Evolutionary conservation across 208 protist species (phyloP), one percentile per base, ranked within the genome.

Genomic region (Crithidia mellificae): DNA sequence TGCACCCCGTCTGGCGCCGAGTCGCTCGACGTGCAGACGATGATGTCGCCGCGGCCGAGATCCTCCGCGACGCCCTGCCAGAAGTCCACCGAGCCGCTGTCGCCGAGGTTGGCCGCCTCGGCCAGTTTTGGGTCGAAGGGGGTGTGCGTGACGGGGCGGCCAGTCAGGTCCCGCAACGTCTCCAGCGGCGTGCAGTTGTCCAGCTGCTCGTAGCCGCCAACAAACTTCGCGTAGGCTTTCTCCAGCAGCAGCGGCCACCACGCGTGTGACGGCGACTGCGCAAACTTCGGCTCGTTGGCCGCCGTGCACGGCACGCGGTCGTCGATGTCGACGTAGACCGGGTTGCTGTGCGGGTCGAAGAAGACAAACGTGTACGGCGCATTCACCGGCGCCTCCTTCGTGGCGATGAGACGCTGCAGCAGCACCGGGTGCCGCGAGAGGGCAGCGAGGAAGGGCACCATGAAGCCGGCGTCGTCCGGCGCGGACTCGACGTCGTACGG

Each of bases 171-270:
- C 6, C 83, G 85, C 51, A 95, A 74, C 38, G 88, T 93, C 75
- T 97, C 90, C 64, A 91, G 79, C 39, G 88, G 74, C n/a, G 85
- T 93, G 69, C 89, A 94, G 66, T 91, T 88, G 62, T 87, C 78
- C 24, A 97, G 67, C 44, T 79, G 67, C 34, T 83, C 78, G 78
- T 94, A 97, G 30, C 88, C 86, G 57, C 90, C 88, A 15, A 94
- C 82, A 74, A 97, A 94, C 80, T 97, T 97, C 11, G 92, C 92
- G 59, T 97, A 97, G 17, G 92, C 92, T 77, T 97, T 97, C 77
- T 97, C 90, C 52, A 97, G 74, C 44, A 97, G 72, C 41, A 94
- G 64, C 30, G 92, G 90, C 39, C 83, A 97, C 84, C 84, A 91
- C 61, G 74, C 51, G 22, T 68, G 83, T 19, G 68, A 67, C 15